phyloP scores from a whole-genome alignment of 2,329 filamentous ascomycete genomes.

The Capronia americana region DNA sequence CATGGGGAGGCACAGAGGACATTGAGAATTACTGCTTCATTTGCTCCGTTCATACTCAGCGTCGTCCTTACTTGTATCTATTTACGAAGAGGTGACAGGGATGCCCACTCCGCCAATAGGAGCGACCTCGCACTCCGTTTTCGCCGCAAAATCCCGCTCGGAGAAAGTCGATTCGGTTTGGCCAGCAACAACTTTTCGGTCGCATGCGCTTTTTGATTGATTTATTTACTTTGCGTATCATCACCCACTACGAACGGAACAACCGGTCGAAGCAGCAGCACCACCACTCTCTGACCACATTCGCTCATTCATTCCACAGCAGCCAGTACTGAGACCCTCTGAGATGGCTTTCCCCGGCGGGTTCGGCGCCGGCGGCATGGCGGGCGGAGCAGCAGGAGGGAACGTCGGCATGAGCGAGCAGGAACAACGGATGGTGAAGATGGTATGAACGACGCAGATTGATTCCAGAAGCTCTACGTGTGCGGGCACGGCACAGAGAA shows the following conservation, averaged over 20 bases:
- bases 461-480: too few species aligned
- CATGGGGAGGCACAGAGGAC: too few species aligned
- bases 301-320: neutral
- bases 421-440: constrained; percentile 56
- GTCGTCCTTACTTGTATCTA: neutral
- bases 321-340: neutral
- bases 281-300: constrained; percentile 9
- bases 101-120: constrained; percentile 22
- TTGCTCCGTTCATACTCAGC: constrained; percentile 6
- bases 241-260: neutral
- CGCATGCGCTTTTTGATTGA: neutral
- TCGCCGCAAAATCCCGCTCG: constrained; percentile 25
- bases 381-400: constrained; percentile 38
- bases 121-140: constrained; percentile 8
- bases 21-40: neutral
- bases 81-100: neutral
- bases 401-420: constrained; percentile 52
- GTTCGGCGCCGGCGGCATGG: constrained; percentile 25
- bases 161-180: neutral
- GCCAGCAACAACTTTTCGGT: neutral
- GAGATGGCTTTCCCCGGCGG: constrained; percentile 28
- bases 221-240: neutral
- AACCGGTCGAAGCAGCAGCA: too few species aligned
- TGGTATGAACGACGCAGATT: constrained; percentile 42
- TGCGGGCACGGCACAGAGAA: neutral